Conservation (phyloP, 164 flowering plant genomes). For the Nymphaea colorata region DNA sequence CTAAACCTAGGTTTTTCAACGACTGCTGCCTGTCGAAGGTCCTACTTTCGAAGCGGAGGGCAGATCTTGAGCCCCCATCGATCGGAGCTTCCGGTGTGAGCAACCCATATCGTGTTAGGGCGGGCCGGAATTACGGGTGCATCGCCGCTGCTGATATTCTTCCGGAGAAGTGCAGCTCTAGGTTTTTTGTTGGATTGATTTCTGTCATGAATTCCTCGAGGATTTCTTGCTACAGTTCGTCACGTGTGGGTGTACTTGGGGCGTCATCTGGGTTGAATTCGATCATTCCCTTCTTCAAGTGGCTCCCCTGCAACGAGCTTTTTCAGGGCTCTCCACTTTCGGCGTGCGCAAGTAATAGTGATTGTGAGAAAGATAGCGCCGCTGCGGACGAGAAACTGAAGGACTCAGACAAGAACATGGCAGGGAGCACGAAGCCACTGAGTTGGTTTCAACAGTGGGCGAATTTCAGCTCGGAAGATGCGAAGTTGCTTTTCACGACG, state of each 20-base stretch:
- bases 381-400: conserved; percentile 1
- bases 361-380: conserved; percentile 1
- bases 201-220: background rate
- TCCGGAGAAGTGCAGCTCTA: background rate
- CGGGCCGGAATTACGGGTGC: background rate
- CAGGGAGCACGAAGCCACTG: conserved; percentile 3
- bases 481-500: conserved; percentile 71
- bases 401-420: background rate
- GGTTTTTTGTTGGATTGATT: background rate
- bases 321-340: conserved; percentile 18
- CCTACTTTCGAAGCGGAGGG: conserved; percentile 12
- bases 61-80: conserved; percentile 20
- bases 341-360: conserved; percentile 20
- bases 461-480: conserved; percentile 44
- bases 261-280: conserved; percentile 38
- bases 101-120: conserved; percentile 12
- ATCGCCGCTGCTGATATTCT: background rate
- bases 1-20: conserved; percentile 28
- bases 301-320: conserved; percentile 47
- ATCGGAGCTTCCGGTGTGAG: conserved; percentile 7
- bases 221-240: background rate
- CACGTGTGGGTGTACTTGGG: conserved; percentile 21
- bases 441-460: conserved; percentile 36
- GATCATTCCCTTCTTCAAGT: conserved; percentile 41
- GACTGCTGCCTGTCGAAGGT: conserved; percentile 33